These are phyloP conservation scores for Atkinsonella hypoxylon DNA, from an alignment of 2,329 filamentous ascomycete genomes.

Conservation along the genomic window DNA sequence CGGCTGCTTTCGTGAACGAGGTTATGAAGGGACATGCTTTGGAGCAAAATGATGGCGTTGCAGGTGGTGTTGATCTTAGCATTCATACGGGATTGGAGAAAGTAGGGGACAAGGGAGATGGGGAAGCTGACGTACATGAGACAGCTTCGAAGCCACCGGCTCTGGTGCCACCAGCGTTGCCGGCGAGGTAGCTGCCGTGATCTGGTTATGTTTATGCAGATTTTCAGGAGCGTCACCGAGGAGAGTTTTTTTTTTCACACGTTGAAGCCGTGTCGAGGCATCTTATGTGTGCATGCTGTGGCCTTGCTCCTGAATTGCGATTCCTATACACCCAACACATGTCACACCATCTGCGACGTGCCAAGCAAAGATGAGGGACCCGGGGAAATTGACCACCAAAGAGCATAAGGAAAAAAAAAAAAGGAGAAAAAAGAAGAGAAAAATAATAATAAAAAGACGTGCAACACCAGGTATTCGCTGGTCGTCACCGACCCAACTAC, in stretches of 20 bases:
- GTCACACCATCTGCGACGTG: no score
- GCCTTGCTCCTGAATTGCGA: no score
- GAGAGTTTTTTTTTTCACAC: no score
- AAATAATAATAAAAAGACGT: neutral
- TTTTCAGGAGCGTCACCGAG: no score
- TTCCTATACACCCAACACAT: no score
- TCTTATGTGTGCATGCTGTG: no score
- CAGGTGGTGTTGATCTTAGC: neutral
- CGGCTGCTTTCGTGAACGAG: constrained; percentile 1
- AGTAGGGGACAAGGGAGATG: neutral
- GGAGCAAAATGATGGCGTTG: neutral
- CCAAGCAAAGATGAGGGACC: no score
- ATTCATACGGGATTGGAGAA: neutral
- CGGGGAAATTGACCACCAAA: no score
- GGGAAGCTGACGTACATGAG: neutral
- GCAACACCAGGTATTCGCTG: constrained; percentile 2
- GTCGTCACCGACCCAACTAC: no score
- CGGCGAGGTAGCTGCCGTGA: neutral
- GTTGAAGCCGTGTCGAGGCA: no score
- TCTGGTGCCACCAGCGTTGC: neutral
- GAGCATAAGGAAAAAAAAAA: neutral
- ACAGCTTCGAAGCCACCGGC: neutral
- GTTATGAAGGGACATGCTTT: neutral
- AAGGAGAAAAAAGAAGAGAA: neutral
- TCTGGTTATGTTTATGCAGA: no score